Evolutionary conservation across 2,329 filamentous ascomycete species (phyloP), one percentile per base, ranked within the genome.

Genomic region (Aspergillus brunneoviolaceus): DNA sequence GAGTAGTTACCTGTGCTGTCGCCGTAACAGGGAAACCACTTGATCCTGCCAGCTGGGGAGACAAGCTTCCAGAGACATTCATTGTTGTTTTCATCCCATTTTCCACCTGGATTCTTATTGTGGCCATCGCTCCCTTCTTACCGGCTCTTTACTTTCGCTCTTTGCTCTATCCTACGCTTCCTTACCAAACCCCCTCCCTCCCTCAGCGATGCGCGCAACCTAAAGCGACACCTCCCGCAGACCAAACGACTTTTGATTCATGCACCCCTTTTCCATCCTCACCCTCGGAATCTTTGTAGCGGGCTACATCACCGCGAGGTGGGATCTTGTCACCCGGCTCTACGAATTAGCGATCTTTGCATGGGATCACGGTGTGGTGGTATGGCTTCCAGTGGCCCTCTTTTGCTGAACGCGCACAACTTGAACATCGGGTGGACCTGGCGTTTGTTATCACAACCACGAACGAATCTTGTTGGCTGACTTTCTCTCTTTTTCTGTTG

Each of bases 261-360:
- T 98, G 94, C 93, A 97, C 92, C 92, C 93, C 74, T 97, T 98
- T 83, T 98, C 94, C 65, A 83, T 94, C 77, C 86, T 97, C 79
- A 96, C 93, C 73, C 88, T 96, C 81, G 92, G 90, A 81, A 97
- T 99, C 82, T 99, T 99, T 83, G 90, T 98, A 85, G 94, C 95
- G 82, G 95, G 95, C 79, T 99, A 99, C 85, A 98, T 94, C 78
- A 99, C 95, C 80, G 95, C 95, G 75, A 90, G 95, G 84, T 99
- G 95, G 93, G 95, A 98, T 80, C 88, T 99, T 65, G 92, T 97
- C 69, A 97, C 94, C 70, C 89, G 93, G 72, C 85, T 98, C 71
- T 96, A 97, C 89, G 94, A 99, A 80, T 87, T 99, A 72, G 90
- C 92, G 69, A 90, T 96, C 67, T 99, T 98, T 77, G 95, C 96